phyloP scores from a whole-genome alignment of 352 stramenopile genomes.

The Globisporangium orthogonon region DNA sequence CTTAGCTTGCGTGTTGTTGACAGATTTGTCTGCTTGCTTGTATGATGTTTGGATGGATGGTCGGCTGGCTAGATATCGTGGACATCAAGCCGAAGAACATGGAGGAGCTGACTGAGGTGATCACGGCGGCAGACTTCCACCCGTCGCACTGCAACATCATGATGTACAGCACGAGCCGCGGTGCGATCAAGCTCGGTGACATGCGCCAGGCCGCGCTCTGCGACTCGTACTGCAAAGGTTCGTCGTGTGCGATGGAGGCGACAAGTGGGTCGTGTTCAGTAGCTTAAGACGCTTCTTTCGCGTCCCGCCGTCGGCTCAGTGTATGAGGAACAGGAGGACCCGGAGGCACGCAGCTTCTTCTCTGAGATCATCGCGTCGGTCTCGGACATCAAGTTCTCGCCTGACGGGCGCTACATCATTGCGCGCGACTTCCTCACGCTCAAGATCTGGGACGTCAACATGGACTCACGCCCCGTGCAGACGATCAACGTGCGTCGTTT shows the following conservation, averaged over 20 bases:
- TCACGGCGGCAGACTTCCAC: slow-evolving; percentile 93
- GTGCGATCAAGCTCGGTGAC: slow-evolving; percentile 91
- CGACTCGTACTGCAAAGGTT: slow-evolving; percentile 75
- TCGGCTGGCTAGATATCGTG: slow-evolving; percentile 78
- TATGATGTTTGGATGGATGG: slow-evolving; percentile 1
- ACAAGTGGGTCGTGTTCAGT: not conserved
- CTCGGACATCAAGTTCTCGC: slow-evolving; percentile 92
- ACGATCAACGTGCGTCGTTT: slow-evolving; percentile 82
- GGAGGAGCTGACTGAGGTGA: slow-evolving; percentile 96
- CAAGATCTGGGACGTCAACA: slow-evolving; percentile 96
- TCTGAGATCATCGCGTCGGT: slow-evolving; percentile 95
- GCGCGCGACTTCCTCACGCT: slow-evolving; percentile 94
- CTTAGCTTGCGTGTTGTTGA: too few relatives aligned
- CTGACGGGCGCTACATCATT: slow-evolving; percentile 92
- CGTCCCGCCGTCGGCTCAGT: slow-evolving; percentile 19
- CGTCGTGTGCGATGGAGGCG: not conserved
- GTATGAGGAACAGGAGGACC: slow-evolving; percentile 81
- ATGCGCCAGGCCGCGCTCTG: slow-evolving; percentile 89
- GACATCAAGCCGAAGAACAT: slow-evolving; percentile 97
- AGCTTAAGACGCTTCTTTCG: too few relatives aligned
- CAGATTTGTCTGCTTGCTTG: not conserved
- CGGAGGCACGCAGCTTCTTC: slow-evolving; percentile 89
- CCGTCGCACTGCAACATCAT: slow-evolving; percentile 92
- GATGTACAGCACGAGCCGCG: slow-evolving; percentile 93
- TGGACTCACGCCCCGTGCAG: slow-evolving; percentile 89